These are phyloP conservation scores for Tetraselmis striata DNA, from an alignment of 139 green algal species.

Conservation along the genomic window DNA sequence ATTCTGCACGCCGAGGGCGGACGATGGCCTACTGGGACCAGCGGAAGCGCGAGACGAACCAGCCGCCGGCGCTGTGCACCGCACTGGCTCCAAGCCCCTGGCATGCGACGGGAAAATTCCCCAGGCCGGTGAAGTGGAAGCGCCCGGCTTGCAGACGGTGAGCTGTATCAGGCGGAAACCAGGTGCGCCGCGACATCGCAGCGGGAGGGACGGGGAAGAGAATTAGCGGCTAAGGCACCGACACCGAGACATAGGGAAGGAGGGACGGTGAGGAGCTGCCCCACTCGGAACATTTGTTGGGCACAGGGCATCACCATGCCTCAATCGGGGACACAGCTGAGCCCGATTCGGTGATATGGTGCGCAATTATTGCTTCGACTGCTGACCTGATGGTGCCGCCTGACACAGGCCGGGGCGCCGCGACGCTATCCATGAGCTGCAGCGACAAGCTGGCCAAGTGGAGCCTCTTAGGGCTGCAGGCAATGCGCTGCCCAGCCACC, in stretches of 20 bases:
- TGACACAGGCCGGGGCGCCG: constrained; percentile 74
- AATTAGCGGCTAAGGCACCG: no score
- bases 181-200: neutral
- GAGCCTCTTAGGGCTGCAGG: constrained; percentile 70
- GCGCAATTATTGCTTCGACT: no score
- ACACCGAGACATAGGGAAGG: no score
- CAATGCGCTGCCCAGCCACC: neutral
- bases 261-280: no score
- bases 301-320: no score
- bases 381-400: no score
- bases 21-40: no score
- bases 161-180: neutral
- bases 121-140: neutral
- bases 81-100: neutral
- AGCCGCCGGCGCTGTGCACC: neutral
- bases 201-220: no score
- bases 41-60: no score
- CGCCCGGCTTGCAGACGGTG: neutral
- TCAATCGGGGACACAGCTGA: no score
- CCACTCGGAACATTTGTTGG: no score
- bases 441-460: constrained; percentile 92
- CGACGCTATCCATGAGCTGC: constrained; percentile 87
- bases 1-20: constrained; percentile 4
- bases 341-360: no score
- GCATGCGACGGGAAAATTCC: neutral